Percentiles rank a stretch among this genome's conserved stretches.
These are phyloP conservation scores for Digitaria exilis DNA, from an alignment of 202 grass and related monocot genomes.

Conservation along the genomic window DNA sequence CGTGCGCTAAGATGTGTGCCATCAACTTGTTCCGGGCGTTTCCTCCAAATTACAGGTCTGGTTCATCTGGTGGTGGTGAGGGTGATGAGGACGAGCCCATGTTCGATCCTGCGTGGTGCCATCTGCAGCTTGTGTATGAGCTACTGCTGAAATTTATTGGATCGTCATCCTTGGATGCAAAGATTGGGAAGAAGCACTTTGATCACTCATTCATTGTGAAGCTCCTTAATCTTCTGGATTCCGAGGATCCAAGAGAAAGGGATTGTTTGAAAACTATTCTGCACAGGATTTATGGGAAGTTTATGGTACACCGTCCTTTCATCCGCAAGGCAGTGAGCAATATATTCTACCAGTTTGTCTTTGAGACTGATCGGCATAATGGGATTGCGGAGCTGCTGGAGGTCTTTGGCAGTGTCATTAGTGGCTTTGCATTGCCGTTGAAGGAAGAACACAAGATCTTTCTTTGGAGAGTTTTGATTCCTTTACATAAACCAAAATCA, in stretches of 20 bases:
- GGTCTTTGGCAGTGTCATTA: conserved; percentile 89
- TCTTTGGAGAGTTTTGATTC: conserved; percentile 73
- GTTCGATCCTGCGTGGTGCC: conserved; percentile 91
- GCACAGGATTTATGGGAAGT: conserved; percentile 90
- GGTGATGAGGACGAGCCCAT: conserved; percentile 88
- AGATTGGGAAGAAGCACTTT: conserved; percentile 91
- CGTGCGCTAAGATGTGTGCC: conserved; percentile 80
- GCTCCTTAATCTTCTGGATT: conserved; percentile 90
- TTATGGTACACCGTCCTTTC: conserved; percentile 95
- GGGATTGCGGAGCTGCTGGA: conserved; percentile 95
- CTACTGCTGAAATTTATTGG: conserved; percentile 88
- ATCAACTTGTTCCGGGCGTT: conserved; percentile 84
- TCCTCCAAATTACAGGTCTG: conserved; percentile 67
- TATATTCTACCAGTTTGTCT: conserved; percentile 93
- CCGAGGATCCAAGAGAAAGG: conserved; percentile 86
- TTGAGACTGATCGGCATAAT: conserved; percentile 80
- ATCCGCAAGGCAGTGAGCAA: conserved; percentile 89
- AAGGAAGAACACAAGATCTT: conserved; percentile 99
- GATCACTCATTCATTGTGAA: conserved; percentile 87
- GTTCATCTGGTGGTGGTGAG: conserved; percentile 67
- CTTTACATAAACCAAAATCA: conserved; percentile 83
- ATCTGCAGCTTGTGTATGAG: conserved; percentile 95
- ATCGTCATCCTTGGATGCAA: conserved; percentile 83
- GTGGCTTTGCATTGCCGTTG: conserved; percentile 85
- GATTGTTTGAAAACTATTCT: conserved; percentile 90